Base-by-base conservation (phyloP, 2,329 filamentous ascomycete species). In the Emergomyces pasteurianus region DNA sequence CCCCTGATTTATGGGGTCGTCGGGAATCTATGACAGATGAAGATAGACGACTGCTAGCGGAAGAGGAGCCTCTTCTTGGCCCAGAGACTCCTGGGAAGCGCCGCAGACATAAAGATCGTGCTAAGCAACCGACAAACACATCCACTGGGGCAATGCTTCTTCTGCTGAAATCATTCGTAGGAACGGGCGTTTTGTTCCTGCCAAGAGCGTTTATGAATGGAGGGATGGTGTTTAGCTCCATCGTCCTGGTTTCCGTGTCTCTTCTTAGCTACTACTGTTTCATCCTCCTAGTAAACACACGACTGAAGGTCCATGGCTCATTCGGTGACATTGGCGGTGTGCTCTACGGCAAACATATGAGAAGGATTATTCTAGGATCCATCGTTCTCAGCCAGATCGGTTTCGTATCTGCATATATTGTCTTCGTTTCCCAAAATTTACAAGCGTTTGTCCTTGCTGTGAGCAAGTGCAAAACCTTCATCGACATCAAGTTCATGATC, bases 241-340 rank as follows among this genome's bases (percentile, higher is more conserved):
- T 95, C 58, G 88, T 99, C 18, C 83, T 99, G n/a, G 79, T 99
- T 26, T 83, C 81, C 46, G 90, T 99, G 18, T 92, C 94, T 7
- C 79, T 83, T 1, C 79, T 99, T 62, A 96, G 92, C 72, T 99
- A 96, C 76, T 96, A 96, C 78, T 96, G 92, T 77, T 99, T 99
- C 75, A 91, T 99, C 49, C 81, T 99, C 16, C 83, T 99, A 38
- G 91, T 96, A 64, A 87, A 87, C 62, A 94, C 91, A 1, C 87
- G 94, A 40, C 79, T 96, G 56, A 88, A 85, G 71, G 84, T 97
- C 34, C 87, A 92, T 56, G 91, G 89, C n/a, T 97, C 94, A 0
- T 99, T 97, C 76, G 94, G 94, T 74, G 94, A 97, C 70, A 95
- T 99, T 77, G 94, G 95, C 59, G 91, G 90, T 56, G 86, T 90